Conservation (phyloP, 2,329 filamentous ascomycete species). For the Orbilia oligospora region DNA sequence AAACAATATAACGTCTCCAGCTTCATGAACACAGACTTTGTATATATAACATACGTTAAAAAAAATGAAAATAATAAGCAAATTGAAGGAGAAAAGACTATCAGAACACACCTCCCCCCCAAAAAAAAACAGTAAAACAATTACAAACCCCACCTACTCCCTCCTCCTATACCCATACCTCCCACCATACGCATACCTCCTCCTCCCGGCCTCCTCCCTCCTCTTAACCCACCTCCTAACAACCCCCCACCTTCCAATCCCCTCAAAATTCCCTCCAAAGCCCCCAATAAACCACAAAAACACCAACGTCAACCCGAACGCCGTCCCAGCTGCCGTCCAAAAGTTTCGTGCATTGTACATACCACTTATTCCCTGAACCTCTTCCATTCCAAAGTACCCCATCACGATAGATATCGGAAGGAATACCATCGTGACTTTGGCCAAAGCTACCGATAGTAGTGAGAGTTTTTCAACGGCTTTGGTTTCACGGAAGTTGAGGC, state of each 20-base stretch:
- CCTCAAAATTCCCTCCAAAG: constrained; percentile 44
- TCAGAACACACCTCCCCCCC: too few relatives aligned
- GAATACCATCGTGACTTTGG: constrained; percentile 72
- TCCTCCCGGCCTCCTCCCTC: constrained; percentile 33
- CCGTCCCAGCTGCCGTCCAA: constrained; percentile 45
- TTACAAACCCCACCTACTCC: neutral
- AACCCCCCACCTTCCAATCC: constrained; percentile 27
- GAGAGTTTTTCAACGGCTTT: constrained; percentile 71
- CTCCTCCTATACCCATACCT: constrained; percentile 15
- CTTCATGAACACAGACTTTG: too few relatives aligned
- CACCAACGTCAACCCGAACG: constrained; percentile 47
- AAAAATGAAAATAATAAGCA: too few relatives aligned
- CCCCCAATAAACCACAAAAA: constrained; percentile 56
- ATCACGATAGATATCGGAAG: constrained; percentile 71
- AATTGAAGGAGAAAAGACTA: too few relatives aligned
- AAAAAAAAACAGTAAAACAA: too few relatives aligned
- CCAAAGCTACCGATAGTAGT: constrained; percentile 70
- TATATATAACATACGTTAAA: too few relatives aligned
- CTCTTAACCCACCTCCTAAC: constrained; percentile 35
- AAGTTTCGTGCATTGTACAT: constrained; percentile 42
- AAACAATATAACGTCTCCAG: too few relatives aligned
- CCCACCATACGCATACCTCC: constrained; percentile 25
- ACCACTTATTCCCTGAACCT: constrained; percentile 64
- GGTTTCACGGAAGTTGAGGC: constrained; percentile 71
- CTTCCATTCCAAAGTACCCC: constrained; percentile 70